phyloP scores from a whole-genome alignment of 1,284 basidiomycete species.

The Cryptococcus jaspeensis region DNA sequence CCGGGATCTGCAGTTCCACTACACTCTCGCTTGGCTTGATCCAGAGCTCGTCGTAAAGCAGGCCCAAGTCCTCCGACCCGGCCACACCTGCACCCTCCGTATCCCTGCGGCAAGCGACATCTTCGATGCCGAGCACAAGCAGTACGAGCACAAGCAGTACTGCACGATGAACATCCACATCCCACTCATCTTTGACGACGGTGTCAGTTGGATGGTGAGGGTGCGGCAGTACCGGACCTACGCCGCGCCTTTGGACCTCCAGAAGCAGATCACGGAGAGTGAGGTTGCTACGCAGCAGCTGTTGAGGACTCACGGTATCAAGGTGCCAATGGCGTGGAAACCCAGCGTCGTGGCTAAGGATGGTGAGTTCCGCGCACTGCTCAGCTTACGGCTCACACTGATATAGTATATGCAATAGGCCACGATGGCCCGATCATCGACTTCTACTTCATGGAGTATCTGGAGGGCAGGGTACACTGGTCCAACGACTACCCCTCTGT shows the following conservation, averaged over 20 bases:
- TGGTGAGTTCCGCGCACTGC: neutral
- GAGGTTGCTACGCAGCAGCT: conserved; percentile 1
- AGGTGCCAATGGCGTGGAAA: conserved; percentile 3
- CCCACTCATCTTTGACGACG: conserved; percentile 8
- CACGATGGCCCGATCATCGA: too few species aligned
- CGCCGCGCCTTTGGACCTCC: neutral
- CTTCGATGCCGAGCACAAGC: neutral
- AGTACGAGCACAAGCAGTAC: neutral
- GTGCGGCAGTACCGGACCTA: neutral
- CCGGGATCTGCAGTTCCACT: too few species aligned
- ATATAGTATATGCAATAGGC: too few species aligned
- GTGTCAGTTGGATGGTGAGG: neutral
- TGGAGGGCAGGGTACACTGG: neutral
- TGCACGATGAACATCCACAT: conserved; percentile 5
- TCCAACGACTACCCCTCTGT: neutral
- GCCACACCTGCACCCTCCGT: neutral
- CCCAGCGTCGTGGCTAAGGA: neutral
- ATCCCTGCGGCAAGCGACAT: neutral
- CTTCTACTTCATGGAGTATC: neutral
- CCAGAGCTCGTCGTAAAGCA: too few species aligned
- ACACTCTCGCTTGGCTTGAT: too few species aligned
- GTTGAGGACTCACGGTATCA: neutral
- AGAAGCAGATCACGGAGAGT: neutral
- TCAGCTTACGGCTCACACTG: neutral
- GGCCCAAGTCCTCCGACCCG: conserved; percentile 3